phyloP scores from a whole-genome alignment of 2,329 filamentous ascomycete species.

The Aspergillus niger region DNA sequence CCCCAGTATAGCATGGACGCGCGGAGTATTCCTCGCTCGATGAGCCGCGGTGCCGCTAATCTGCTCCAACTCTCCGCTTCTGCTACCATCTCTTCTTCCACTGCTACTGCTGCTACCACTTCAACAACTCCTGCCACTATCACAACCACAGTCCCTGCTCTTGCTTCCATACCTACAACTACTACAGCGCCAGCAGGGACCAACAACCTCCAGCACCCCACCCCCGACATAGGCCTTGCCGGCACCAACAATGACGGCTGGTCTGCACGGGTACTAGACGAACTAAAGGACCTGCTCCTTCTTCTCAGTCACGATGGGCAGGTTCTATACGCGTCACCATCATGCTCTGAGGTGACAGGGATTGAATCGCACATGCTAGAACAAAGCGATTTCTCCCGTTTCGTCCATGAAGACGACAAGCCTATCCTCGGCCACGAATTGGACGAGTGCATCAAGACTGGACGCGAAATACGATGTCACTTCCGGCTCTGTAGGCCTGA shows the following conservation, averaged over 20 bases:
- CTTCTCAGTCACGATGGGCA: constrained; percentile 83
- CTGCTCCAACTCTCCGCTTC: neutral
- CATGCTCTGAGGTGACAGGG: constrained; percentile 72
- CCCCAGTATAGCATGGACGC: constrained; percentile 6
- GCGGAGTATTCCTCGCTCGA: constrained; percentile 4
- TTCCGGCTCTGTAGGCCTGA: constrained; percentile 80
- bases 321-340: constrained; percentile 84
- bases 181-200: neutral
- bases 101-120: neutral
- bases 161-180: neutral
- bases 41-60: constrained; percentile 2
- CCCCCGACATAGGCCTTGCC: neutral
- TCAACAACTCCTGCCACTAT: too few relatives aligned
- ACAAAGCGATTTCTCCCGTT: constrained; percentile 75
- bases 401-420: constrained; percentile 83
- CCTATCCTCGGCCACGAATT: constrained; percentile 82
- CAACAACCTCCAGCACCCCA: neutral
- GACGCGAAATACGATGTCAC: constrained; percentile 79
- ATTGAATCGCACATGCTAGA: constrained; percentile 70
- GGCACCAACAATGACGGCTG: constrained; percentile 49
- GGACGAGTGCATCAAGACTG: constrained; percentile 82
- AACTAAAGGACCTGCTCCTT: constrained; percentile 84
- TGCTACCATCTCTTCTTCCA: neutral
- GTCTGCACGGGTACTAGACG: constrained; percentile 85
- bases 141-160: too few relatives aligned